phyloP scores from a whole-genome alignment of 108 stramenopile genomes.

The Nitzschia inconspicua region DNA sequence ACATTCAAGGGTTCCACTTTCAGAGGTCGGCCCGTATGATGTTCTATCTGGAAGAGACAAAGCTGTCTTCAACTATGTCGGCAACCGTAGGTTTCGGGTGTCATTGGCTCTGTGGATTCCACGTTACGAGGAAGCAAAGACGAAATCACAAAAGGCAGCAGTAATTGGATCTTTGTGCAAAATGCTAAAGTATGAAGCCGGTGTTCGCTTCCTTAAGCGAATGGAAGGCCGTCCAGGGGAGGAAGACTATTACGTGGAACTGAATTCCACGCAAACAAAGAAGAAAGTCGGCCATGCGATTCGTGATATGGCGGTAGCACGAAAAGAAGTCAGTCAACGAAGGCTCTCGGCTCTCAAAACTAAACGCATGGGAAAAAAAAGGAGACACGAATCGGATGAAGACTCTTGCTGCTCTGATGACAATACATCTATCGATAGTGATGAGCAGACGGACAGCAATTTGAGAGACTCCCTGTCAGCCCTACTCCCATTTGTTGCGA shows the following conservation, averaged over 20 bases:
- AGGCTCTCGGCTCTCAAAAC: no score
- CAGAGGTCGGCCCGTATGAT: slow-evolving; percentile 33
- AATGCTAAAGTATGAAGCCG: slow-evolving; percentile 7
- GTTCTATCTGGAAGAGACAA: slow-evolving; percentile 28
- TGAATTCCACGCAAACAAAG: not conserved
- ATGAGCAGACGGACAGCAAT: no score
- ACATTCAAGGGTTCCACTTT: no score
- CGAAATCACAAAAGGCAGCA: slow-evolving; percentile 15
- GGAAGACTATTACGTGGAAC: not conserved
- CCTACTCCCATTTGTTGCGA: no score
- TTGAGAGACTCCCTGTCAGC: no score
- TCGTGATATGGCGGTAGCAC: slow-evolving; percentile 8
- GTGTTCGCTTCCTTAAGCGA: slow-evolving; percentile 29
- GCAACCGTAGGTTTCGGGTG: slow-evolving; percentile 40
- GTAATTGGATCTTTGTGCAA: slow-evolving; percentile 15
- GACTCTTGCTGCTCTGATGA: no score
- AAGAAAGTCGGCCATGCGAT: slow-evolving; percentile 13
- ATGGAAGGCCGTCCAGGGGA: not conserved
- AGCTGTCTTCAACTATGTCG: slow-evolving; percentile 29
- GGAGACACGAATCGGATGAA: no score
- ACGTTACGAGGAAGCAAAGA: slow-evolving; percentile 10
- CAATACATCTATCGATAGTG: no score
- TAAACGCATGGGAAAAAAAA: no score
- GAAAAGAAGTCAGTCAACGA: slow-evolving; percentile 2
- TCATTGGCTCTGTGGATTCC: slow-evolving; percentile 20